A percentile compares a stretch with the other conserved stretches of the same genome.
Conservation (phyloP, 176 grass and related monocot genomes). For the Avena eriantha region DNA sequence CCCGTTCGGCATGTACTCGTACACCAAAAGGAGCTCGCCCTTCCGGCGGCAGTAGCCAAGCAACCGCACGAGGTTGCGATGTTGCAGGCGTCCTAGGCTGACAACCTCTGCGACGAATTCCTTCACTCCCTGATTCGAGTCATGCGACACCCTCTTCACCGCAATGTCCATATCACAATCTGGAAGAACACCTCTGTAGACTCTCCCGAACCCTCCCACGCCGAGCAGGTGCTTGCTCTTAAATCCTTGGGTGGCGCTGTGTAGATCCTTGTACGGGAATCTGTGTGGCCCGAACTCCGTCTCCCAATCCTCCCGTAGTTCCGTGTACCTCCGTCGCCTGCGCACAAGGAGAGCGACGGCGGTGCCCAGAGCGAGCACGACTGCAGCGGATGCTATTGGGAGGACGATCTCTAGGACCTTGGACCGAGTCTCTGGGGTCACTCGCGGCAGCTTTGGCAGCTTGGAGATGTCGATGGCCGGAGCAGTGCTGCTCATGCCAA, state of each 20-base stretch:
- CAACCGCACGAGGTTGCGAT: too few species aligned
- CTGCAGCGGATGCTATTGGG: neutral
- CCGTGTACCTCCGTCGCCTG: neutral
- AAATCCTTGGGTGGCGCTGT: neutral
- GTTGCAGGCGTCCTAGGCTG: too few species aligned
- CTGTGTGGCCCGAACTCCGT: too few species aligned
- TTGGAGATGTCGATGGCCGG: neutral
- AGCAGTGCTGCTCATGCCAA: neutral
- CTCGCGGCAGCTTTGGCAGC: neutral
- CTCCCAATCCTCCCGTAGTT: too few species aligned
- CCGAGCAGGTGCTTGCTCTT: constrained; percentile 1
- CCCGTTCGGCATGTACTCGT: too few species aligned
- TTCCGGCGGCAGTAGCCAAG: too few species aligned
- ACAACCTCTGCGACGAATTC: too few species aligned
- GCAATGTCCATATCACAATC: neutral
- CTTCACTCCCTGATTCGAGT: too few species aligned
- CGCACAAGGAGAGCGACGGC: neutral
- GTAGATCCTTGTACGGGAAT: too few species aligned
- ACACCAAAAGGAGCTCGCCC: too few species aligned
- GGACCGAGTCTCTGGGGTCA: neutral
- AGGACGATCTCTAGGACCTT: neutral
- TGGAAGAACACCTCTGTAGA: neutral
- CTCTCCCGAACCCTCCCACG: neutral
- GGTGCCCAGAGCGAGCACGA: neutral
- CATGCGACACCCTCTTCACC: too few species aligned